phyloP scores from a whole-genome alignment of 352 stramenopile species.

The Globisporangium irregulare region DNA sequence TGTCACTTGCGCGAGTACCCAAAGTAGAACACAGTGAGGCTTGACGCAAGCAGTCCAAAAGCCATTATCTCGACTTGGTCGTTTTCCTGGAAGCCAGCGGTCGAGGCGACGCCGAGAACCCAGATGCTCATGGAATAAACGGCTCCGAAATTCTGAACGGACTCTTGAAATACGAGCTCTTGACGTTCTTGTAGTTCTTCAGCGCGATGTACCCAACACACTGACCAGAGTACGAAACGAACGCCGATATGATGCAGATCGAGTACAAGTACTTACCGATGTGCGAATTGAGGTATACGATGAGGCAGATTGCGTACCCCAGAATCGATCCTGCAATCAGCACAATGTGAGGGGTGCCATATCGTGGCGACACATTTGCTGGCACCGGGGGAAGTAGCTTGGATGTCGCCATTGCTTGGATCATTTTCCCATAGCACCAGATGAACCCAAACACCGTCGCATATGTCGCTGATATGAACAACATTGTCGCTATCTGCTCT shows the following conservation, averaged over 20 bases:
- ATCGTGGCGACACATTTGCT: constrained; percentile 11
- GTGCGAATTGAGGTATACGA: constrained; percentile 7
- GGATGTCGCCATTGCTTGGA: constrained; percentile 43
- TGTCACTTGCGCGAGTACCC: constrained; percentile 18
- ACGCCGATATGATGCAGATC: constrained; percentile 11
- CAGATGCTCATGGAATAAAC: constrained; percentile 24
- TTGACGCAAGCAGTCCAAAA: constrained; percentile 1
- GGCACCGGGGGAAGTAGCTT: constrained; percentile 32
- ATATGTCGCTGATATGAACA: constrained; percentile 48
- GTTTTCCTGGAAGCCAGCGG: constrained; percentile 19
- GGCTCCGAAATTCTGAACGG: constrained; percentile 19
- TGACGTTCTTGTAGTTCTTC: constrained; percentile 23
- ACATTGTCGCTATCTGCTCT: constrained; percentile 20
- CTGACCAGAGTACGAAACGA: constrained; percentile 22
- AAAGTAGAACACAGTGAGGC: constrained; percentile 18
- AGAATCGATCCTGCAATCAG: constrained; percentile 20
- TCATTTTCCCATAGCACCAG: constrained; percentile 53
- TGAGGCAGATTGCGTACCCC: constrained; percentile 33
- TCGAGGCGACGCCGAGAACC: constrained; percentile 9
- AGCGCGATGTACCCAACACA: constrained; percentile 28
- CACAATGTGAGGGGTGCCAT: constrained; percentile 21
- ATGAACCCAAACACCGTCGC: constrained; percentile 54
- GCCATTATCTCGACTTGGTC: neutral
- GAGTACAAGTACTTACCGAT: neutral
- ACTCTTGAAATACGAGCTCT: constrained; percentile 21